Percentiles rank a stretch among this genome's conserved stretches.
phyloP scores from a whole-genome alignment of 2,329 filamentous ascomycete genomes.

The Trichoderma polysporum region DNA sequence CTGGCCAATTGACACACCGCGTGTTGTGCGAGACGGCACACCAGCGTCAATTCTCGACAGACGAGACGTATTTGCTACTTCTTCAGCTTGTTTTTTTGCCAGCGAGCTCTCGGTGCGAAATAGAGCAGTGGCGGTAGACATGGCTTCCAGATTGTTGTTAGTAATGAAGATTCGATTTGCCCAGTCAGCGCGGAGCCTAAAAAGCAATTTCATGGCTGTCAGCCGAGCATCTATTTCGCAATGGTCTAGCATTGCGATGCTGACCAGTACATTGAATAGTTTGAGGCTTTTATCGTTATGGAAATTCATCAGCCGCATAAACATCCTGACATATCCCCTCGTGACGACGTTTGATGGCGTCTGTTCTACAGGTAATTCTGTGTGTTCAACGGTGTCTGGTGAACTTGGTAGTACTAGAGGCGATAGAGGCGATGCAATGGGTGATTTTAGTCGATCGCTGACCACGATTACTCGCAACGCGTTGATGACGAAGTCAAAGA shows the following conservation, averaged over 20 bases:
- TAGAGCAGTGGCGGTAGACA: constrained; percentile 69
- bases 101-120: constrained; percentile 61
- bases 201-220: constrained; percentile 74
- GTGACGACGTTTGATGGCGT: constrained; percentile 70
- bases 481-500: constrained; percentile 60
- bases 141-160: constrained; percentile 66
- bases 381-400: constrained; percentile 25
- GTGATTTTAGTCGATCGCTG: constrained; percentile 48
- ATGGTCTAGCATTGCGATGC: constrained; percentile 58
- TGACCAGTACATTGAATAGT: constrained; percentile 62
- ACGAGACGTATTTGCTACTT: constrained; percentile 47
- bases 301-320: constrained; percentile 68
- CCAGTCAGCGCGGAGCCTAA: constrained; percentile 80
- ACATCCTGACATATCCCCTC: constrained; percentile 71
- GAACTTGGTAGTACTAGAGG: constrained; percentile 29
- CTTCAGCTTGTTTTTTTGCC: constrained; percentile 51
- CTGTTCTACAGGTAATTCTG: constrained; percentile 34
- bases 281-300: constrained; percentile 64
- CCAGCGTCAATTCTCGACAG: constrained; percentile 46
- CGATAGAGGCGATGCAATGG: constrained; percentile 36
- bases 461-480: constrained; percentile 52
- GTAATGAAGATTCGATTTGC: constrained; percentile 73
- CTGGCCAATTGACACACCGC: constrained; percentile 55
- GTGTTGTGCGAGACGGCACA: constrained; percentile 39
- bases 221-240: constrained; percentile 69